These are phyloP conservation scores for Hirsutella rhossiliensis DNA, from an alignment of 2,329 filamentous ascomycete genomes.

Conservation along the genomic window DNA sequence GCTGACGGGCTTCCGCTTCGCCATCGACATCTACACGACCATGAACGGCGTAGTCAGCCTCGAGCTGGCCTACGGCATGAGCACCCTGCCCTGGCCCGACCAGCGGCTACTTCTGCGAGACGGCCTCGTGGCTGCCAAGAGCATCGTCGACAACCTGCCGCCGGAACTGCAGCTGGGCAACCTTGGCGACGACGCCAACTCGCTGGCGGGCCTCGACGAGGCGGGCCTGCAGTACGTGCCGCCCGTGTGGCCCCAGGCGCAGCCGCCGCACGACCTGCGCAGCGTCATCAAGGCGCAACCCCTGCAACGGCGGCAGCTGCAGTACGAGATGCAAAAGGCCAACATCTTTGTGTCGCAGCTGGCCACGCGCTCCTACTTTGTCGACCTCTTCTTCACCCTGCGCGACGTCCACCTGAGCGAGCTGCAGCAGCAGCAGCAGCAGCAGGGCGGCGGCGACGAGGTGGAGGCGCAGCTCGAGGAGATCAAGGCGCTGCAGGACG, in stretches of 20 bases:
- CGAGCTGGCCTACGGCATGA: conserved; percentile 71
- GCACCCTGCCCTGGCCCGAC: conserved; percentile 64
- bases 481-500: conserved; percentile 22
- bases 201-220: conserved; percentile 29
- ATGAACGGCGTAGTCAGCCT: conserved; percentile 71
- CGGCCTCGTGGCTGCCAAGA: conserved; percentile 58
- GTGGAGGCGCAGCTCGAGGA: not conserved
- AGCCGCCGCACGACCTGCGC: conserved; percentile 37
- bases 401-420: conserved; percentile 50
- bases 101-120: conserved; percentile 63
- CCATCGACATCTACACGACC: conserved; percentile 65
- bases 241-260: conserved; percentile 32
- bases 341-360: conserved; percentile 79
- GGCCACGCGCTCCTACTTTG: conserved; percentile 70
- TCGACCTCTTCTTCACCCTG: conserved; percentile 75
- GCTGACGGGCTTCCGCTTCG: conserved; percentile 70
- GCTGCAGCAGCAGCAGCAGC: conserved; percentile 15
- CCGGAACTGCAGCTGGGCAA: conserved; percentile 50
- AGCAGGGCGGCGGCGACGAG: not conserved
- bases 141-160: conserved; percentile 55
- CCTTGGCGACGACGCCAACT: conserved; percentile 21
- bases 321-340: conserved; percentile 84
- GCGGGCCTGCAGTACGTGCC: conserved; percentile 39
- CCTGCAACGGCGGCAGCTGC: conserved; percentile 42
- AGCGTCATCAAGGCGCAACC: conserved; percentile 36